Conservation (phyloP, 2,329 filamentous ascomycete genomes). For the Phaeomoniella chlamydospora region DNA sequence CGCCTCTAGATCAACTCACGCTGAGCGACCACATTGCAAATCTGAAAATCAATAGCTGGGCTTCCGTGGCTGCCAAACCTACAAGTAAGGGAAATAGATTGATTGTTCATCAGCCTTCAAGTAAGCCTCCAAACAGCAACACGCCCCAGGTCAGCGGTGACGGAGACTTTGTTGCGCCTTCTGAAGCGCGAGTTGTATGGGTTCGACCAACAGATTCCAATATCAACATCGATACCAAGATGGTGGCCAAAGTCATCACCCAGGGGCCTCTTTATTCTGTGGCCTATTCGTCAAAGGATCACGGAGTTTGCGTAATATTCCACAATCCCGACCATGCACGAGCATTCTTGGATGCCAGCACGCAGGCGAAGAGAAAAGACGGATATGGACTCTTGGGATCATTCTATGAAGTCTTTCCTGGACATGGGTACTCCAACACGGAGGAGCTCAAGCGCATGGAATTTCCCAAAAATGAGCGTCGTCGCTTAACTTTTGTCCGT, state of each 20-base stretch:
- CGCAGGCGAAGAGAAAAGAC: conserved; percentile 12
- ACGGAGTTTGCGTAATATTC: conserved; percentile 21
- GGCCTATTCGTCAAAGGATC: conserved; percentile 14
- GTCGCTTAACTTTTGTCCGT: conserved; percentile 25
- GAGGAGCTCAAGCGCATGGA: conserved; percentile 20
- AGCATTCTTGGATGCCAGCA: conserved; percentile 18
- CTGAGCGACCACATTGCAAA: background rate
- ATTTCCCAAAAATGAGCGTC: conserved; percentile 19
- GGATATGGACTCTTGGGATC: conserved; percentile 19
- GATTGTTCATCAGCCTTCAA: conserved; percentile 11
- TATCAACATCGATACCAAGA: conserved; percentile 7
- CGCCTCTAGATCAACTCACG: background rate
- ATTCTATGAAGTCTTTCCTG: conserved; percentile 15
- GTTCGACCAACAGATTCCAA: conserved; percentile 9
- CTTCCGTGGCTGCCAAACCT: conserved; percentile 12
- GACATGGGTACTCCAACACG: conserved; percentile 18
- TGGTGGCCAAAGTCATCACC: conserved; percentile 19
- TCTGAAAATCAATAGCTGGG: conserved; percentile 6
- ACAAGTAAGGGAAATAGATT: conserved; percentile 8
- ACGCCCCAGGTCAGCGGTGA: conserved; percentile 1
- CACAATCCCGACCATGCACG: conserved; percentile 20
- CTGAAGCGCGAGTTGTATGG: conserved; percentile 12
- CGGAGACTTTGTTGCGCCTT: conserved; percentile 3
- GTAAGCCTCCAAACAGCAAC: conserved; percentile 9
- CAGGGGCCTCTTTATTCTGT: conserved; percentile 25